Percentiles rank a stretch among this genome's conserved stretches.
phyloP scores from a whole-genome alignment of 2,329 filamentous ascomycete species.

The Madurella mycetomatis region DNA sequence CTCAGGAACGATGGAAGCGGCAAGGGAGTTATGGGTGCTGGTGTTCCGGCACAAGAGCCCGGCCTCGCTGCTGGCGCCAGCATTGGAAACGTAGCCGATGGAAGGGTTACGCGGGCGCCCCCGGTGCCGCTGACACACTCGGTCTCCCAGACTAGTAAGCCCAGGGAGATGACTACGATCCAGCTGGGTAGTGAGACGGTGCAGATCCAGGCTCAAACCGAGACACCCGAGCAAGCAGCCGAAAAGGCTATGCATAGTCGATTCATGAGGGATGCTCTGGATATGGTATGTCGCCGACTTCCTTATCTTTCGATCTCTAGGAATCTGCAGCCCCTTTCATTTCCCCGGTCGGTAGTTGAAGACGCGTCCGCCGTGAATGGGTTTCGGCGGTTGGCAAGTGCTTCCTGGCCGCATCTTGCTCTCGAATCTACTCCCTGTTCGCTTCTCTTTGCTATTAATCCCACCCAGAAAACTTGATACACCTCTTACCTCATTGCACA shows the following conservation, averaged over 20 bases:
- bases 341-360: too few relatives aligned
- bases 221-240: constrained; percentile 25
- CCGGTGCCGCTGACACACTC: constrained; percentile 17
- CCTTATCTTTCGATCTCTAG: constrained; percentile 4
- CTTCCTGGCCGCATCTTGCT: background rate
- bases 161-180: constrained; percentile 19
- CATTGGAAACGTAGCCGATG: background rate
- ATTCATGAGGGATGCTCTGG: constrained; percentile 82
- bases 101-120: constrained; percentile 15
- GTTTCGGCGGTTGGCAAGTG: background rate
- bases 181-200: constrained; percentile 11
- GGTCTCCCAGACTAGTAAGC: constrained; percentile 24
- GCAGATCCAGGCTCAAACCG: constrained; percentile 12
- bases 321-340: background rate
- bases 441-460: background rate
- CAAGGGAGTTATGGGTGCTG: background rate
- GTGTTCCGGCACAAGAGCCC: background rate
- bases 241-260: constrained; percentile 44
- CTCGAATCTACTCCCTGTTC: background rate
- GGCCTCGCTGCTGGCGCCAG: background rate
- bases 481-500: background rate
- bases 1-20: background rate
- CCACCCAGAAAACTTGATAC: background rate
- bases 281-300: constrained; percentile 60
- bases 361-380: too few relatives aligned